Evolutionary conservation across 495 filamentous ascomycete genomes (phyloP).

Genomic region (Glonium stellatum): DNA sequence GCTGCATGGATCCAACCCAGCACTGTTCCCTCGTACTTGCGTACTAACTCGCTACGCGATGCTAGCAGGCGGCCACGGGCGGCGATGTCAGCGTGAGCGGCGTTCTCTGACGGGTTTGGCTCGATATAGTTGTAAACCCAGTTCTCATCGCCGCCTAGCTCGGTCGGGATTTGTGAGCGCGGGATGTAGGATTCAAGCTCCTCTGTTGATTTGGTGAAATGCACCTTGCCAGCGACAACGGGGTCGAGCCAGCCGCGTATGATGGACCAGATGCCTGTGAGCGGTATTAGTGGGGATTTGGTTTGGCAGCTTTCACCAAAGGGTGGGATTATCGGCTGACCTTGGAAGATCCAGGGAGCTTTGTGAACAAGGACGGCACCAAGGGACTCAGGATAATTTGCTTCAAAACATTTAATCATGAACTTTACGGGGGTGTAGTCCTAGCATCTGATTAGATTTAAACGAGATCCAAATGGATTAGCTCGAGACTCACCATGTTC

Average conservation of each 20-base stretch:
- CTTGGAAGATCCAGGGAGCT: constrained; percentile 92
- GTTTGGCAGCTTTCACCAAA: constrained; percentile 42
- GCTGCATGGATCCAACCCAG: constrained; percentile 56
- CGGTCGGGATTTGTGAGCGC: constrained; percentile 61
- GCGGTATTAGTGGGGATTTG: neutral
- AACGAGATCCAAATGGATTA: neutral
- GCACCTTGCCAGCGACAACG: constrained; percentile 87
- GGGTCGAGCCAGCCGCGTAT: constrained; percentile 96
- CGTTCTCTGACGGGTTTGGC: constrained; percentile 65
- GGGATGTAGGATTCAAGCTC: constrained; percentile 76
- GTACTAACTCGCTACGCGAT: constrained; percentile 54
- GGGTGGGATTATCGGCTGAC: constrained; percentile 38
- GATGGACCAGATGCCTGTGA: constrained; percentile 55
- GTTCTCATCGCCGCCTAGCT: constrained; percentile 74
- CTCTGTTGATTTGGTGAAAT: constrained; percentile 79
- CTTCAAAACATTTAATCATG: constrained; percentile 99
- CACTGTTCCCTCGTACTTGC: constrained; percentile 63
- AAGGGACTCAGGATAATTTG: constrained; percentile 91
- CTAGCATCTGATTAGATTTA: constrained; percentile 36
- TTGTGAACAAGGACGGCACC: constrained; percentile 95
- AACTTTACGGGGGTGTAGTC: constrained; percentile 96
- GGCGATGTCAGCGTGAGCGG: constrained; percentile 57
- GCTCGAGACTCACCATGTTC: constrained; percentile 67
- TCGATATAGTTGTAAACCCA: constrained; percentile 78
- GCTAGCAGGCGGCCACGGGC: constrained; percentile 54